Evolutionary conservation across 495 filamentous ascomycete species (phyloP).

Genomic region (Aspergillus cristatus): DNA sequence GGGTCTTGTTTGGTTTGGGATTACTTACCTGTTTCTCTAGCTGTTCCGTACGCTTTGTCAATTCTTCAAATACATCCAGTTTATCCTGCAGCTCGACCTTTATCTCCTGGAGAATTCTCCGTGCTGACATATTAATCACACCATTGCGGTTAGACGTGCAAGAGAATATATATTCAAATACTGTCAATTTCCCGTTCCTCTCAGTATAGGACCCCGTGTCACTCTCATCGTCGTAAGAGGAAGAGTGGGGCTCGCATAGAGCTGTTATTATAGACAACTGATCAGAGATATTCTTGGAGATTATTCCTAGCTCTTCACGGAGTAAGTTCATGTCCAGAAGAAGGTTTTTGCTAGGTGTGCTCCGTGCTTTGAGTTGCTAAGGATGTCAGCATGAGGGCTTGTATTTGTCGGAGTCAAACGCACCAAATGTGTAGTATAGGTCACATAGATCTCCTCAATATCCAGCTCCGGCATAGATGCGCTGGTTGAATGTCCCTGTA

Average conservation of each 20-base stretch:
- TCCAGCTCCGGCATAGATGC: constrained; percentile 3
- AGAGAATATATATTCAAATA: neutral
- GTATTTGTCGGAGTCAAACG: neutral
- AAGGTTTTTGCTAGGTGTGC: constrained; percentile 4
- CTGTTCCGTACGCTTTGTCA: constrained; percentile 1
- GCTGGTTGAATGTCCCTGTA: constrained; percentile 3
- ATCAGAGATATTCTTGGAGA: neutral
- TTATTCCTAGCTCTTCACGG: constrained; percentile 5
- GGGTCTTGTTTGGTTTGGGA: neutral
- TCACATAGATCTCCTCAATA: constrained; percentile 5
- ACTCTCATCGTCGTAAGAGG: neutral
- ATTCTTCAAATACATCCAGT: constrained; percentile 1
- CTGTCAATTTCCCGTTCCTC: too few species aligned
- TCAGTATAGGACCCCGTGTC: neutral
- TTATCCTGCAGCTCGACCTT: constrained; percentile 1
- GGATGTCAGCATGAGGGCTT: neutral
- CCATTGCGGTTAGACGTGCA: neutral
- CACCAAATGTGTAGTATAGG: constrained; percentile 6
- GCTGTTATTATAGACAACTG: constrained; percentile 2
- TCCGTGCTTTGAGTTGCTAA: constrained; percentile 8
- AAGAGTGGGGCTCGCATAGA: neutral
- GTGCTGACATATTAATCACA: constrained; percentile 1
- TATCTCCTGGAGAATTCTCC: neutral
- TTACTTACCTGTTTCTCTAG: constrained; percentile 2
- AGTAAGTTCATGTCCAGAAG: constrained; percentile 6